phyloP scores from a whole-genome alignment of 176 grass and related monocot genomes.

The bread wheat (Triticum aestivum) region DNA sequence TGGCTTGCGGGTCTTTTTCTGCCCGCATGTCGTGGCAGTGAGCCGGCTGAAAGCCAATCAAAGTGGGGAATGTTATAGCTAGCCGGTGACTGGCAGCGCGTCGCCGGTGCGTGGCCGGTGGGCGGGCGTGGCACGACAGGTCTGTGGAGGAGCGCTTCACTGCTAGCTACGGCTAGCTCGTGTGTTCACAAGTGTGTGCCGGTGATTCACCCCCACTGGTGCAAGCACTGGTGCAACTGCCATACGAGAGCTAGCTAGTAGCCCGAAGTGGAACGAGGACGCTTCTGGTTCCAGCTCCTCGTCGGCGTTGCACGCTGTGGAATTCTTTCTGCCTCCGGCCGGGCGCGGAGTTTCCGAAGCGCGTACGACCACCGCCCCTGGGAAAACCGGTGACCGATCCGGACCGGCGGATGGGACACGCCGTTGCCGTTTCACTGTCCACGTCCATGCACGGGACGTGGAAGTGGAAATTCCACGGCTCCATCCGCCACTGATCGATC shows the following conservation, averaged over 20 bases:
- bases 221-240: too few relatives aligned
- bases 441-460: constrained; percentile 41
- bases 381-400: neutral
- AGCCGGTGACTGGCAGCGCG: neutral
- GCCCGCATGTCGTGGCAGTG: neutral
- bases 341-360: neutral
- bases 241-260: too few relatives aligned
- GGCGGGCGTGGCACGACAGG: neutral
- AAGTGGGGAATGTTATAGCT: neutral
- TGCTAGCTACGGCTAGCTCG: neutral
- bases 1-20: neutral
- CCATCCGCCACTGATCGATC: neutral
- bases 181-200: too few relatives aligned
- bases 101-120: neutral
- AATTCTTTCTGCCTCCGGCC: neutral
- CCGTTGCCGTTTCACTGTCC: constrained; percentile 34
- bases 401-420: constrained; percentile 34
- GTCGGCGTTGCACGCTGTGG: neutral
- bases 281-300: neutral
- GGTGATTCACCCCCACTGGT: too few relatives aligned
- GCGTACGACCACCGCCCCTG: neutral
- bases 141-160: neutral
- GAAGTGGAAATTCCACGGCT: constrained; percentile 16
- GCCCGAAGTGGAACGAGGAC: too few relatives aligned
- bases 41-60: neutral